Conservation (phyloP, 805 yeast species). For the Metschnikowia shivogae region DNA sequence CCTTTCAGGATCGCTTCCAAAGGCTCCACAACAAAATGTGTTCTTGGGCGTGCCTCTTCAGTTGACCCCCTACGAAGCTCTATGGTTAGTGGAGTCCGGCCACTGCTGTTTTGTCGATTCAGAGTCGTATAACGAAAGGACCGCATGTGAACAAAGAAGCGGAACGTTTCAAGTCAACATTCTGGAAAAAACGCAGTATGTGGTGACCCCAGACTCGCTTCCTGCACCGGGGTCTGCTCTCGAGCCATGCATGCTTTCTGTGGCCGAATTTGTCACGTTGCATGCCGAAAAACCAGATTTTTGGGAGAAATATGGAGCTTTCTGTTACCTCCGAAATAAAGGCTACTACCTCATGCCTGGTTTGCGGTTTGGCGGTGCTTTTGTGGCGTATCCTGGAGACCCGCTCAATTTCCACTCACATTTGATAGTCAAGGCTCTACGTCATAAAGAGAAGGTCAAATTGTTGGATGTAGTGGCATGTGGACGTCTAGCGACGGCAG, state of each 20-base stretch:
- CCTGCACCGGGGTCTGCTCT: background rate
- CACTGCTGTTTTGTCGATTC: constrained; percentile 45
- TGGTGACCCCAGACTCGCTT: constrained; percentile 10
- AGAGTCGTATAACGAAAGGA: constrained; percentile 21
- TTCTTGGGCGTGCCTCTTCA: constrained; percentile 80
- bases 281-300: constrained; percentile 5
- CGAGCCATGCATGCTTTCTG: background rate
- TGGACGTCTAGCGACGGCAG: constrained; percentile 91
- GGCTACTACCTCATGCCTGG: constrained; percentile 76
- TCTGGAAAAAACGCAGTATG: constrained; percentile 9
- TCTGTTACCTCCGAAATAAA: constrained; percentile 34
- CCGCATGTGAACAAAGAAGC: background rate
- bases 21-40: constrained; percentile 92
- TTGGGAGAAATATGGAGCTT: constrained; percentile 21
- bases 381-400: constrained; percentile 91
- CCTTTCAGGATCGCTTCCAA: constrained; percentile 76
- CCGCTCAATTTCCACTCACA: constrained; percentile 90
- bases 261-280: constrained; percentile 1
- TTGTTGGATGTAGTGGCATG: constrained; percentile 65
- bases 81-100: constrained; percentile 52
- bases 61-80: constrained; percentile 66
- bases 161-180: constrained; percentile 2
- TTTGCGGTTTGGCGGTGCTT: constrained; percentile 83
- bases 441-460: constrained; percentile 41
- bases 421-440: constrained; percentile 50